These are phyloP conservation scores for Mycena leptocephala DNA, from an alignment of 768 basidiomycete species.

Conservation along the genomic window DNA sequence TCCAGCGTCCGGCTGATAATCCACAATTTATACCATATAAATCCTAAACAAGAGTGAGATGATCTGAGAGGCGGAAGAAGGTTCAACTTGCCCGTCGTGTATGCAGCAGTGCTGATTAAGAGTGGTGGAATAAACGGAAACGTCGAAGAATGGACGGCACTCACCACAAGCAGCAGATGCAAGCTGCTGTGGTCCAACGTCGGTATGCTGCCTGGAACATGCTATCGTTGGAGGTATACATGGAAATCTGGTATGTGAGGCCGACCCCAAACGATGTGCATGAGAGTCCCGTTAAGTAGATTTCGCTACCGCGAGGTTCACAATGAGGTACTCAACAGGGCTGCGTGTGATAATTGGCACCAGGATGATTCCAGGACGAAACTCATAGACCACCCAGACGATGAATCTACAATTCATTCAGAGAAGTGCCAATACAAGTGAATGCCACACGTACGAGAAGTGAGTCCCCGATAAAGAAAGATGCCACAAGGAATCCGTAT, in stretches of 20 bases:
- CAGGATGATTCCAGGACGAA: not conserved
- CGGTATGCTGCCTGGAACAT: not conserved
- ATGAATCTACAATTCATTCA: not conserved
- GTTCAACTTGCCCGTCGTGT: not conserved
- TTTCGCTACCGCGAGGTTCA: too few relatives aligned
- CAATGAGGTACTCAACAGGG: not conserved
- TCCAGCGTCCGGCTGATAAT: not conserved
- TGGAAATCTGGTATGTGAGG: slow-evolving; percentile 5
- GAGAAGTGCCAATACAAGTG: not conserved
- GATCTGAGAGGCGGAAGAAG: not conserved
- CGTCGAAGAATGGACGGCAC: not conserved
- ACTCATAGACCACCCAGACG: slow-evolving; percentile 3
- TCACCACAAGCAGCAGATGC: not conserved
- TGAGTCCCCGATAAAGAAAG: not conserved
- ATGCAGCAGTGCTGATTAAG: not conserved
- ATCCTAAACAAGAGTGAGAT: not conserved
- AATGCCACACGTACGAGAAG: not conserved
- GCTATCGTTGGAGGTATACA: not conserved
- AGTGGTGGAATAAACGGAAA: not conserved
- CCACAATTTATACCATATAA: slow-evolving; percentile 24
- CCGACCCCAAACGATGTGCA: slow-evolving; percentile 6
- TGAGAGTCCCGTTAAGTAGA: not conserved
- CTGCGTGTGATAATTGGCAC: not conserved
- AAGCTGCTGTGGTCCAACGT: slow-evolving; percentile 2
- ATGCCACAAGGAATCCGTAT: not conserved